Base-by-base conservation (phyloP, 176 grass and related monocot species). In the Cymbopogon citratus region DNA sequence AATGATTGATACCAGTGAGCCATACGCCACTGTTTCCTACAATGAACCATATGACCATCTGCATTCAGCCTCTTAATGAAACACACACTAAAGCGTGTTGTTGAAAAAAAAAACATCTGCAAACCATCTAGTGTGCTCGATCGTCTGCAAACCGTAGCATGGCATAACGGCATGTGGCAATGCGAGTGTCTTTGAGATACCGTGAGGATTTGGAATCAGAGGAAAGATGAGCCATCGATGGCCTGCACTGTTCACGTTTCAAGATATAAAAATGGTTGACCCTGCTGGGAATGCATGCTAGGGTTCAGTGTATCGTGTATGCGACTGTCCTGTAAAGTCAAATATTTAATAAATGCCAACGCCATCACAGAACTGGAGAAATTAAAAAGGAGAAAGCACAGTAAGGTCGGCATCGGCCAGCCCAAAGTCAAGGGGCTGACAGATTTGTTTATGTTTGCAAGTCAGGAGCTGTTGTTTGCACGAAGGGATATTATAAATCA, bases 271-370 rank as follows among this genome's bases (percentile, higher is more conserved):
- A 84, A 69, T 11, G 31, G 66, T 52, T 89, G 70, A 80, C 64
- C 38, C 21, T 18, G 52, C 40, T 85, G 40, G 71, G 26, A 61
- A 11, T 73, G 38, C 63, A 19, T 24, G 23, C 51, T 5, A 25
- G 5, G 31, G 21, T 23, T 26, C 34, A 12, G 29, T 51, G 44
- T n/a, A 54, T 54, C 1, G 48, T 51, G 48, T 35, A 51, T 73
- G 26, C 21, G 23, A 52, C 71, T 16, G 38, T 35, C 52, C 63
- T 70, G 21, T 8, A 2, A 54, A 69, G 87, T 89, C 82, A 89
- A 89, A 85, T 65, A 81, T 21, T 89, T 81, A 3, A 77, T 29
- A 85, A 81, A 51, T 63, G 33, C 2, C 56, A 78, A 6, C 80
- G 23, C 16, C 69, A 57, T 56, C 52, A 56, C 52, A 56, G 19